Evolutionary conservation across 108 stramenopile species (phyloP).

Genomic region (Stephanodiscus minutulus): DNA sequence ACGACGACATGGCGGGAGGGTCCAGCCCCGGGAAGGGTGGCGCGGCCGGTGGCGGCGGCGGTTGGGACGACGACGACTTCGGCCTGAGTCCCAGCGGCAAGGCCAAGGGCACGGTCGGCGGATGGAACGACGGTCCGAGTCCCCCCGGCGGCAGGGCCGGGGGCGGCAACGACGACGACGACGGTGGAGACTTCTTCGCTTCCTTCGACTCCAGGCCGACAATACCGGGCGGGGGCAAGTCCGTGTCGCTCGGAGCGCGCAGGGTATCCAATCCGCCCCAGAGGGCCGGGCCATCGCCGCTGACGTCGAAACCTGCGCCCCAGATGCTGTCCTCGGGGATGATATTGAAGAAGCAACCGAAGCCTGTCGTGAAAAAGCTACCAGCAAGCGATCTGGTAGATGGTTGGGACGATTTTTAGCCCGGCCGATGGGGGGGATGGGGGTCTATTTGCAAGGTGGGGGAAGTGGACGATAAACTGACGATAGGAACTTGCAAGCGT

Average conservation of each 20-base stretch:
- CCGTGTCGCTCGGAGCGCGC: background rate
- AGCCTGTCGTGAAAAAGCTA: constrained; percentile 59
- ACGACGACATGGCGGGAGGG: constrained; percentile 11
- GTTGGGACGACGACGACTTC: constrained; percentile 9
- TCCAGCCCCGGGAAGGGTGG: constrained; percentile 2
- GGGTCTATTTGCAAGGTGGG: too few relatives aligned
- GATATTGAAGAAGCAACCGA: constrained; percentile 41
- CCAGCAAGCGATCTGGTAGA: constrained; percentile 55
- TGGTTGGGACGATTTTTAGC: constrained; percentile 90
- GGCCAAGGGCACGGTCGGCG: constrained; percentile 36
- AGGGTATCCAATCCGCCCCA: background rate
- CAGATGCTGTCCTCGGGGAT: constrained; percentile 23
- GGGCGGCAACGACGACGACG: constrained; percentile 24
- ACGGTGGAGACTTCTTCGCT: constrained; percentile 67
- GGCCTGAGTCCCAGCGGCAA: constrained; percentile 10
- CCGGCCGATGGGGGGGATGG: too few relatives aligned
- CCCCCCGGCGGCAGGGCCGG: background rate
- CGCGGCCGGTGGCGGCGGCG: constrained; percentile 5
- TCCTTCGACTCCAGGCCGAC: constrained; percentile 54
- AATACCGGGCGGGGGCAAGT: constrained; percentile 3
- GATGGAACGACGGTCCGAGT: constrained; percentile 27
- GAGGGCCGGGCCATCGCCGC: constrained; percentile 26
- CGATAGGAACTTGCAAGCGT: too few relatives aligned
- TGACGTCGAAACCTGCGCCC: constrained; percentile 35
- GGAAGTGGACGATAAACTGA: too few relatives aligned